Evolutionary conservation across 371 early-diverging fungal genomes (phyloP).

Genomic region (Circinella umbellata): DNA sequence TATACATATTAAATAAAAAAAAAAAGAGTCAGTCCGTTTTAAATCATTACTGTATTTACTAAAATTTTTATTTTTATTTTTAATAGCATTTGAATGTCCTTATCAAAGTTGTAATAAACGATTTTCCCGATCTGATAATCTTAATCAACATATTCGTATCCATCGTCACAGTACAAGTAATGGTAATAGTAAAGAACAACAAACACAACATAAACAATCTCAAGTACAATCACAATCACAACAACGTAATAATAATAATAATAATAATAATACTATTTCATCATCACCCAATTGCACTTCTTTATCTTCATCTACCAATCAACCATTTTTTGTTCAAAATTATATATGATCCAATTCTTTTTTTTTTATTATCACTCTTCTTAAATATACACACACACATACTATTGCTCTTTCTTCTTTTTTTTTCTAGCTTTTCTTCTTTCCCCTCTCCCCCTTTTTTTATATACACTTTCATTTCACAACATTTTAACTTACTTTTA

Average conservation of each 20-base stretch:
- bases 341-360: constrained; percentile 20
- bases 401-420: background rate
- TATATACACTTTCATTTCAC: background rate
- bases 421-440: background rate
- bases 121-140: constrained; percentile 86
- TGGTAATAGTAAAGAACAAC: constrained; percentile 21
- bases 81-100: constrained; percentile 70
- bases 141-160: constrained; percentile 75
- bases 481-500: background rate
- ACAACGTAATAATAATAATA: background rate
- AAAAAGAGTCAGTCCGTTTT: too few species aligned
- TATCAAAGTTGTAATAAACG: constrained; percentile 76
- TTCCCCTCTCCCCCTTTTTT: constrained; percentile 5
- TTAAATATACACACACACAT: too few species aligned
- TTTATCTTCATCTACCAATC: constrained; percentile 13
- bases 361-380: background rate
- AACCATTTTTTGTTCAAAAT: constrained; percentile 39
- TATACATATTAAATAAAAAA: too few species aligned
- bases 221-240: background rate
- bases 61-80: too few species aligned
- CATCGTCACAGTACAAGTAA: constrained; percentile 53
- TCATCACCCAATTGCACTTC: constrained; percentile 3
- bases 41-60: too few species aligned
- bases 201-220: constrained; percentile 28
- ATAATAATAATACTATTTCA: background rate